These are phyloP conservation scores for Eimeria necatrix DNA, from an alignment of 169 alveolate species.

Conservation along the genomic window DNA sequence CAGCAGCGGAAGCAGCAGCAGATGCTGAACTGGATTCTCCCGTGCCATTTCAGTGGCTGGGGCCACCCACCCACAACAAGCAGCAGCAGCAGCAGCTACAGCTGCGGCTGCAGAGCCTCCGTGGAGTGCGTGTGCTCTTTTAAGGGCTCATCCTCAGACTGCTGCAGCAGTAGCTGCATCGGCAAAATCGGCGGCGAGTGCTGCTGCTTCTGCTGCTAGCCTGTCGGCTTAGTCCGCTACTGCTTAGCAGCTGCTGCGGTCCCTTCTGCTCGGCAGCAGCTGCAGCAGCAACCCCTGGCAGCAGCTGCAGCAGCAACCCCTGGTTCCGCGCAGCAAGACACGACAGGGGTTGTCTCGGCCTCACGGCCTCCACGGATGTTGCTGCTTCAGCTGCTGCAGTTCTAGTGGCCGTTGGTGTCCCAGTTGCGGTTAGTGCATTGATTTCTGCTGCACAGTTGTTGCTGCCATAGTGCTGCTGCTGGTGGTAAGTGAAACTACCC, in stretches of 20 bases:
- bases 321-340: neutral
- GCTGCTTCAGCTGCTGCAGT: neutral
- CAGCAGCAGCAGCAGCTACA: neutral
- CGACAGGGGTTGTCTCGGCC: too few relatives aligned
- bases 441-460: neutral
- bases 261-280: neutral
- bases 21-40: neutral
- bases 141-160: neutral
- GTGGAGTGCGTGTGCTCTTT: neutral
- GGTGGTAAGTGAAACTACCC: neutral
- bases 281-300: neutral
- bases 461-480: neutral
- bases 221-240: neutral
- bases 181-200: neutral
- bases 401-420: neutral
- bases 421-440: neutral
- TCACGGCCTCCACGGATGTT: neutral
- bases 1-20: neutral
- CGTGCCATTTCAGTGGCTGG: too few relatives aligned
- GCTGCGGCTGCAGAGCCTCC: neutral
- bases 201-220: neutral
- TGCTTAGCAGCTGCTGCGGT: neutral
- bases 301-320: neutral
- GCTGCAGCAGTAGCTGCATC: neutral
- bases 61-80: too few relatives aligned